Conservation (phyloP, 148 eudicot genomes). For the Heliosperma pusillum region DNA sequence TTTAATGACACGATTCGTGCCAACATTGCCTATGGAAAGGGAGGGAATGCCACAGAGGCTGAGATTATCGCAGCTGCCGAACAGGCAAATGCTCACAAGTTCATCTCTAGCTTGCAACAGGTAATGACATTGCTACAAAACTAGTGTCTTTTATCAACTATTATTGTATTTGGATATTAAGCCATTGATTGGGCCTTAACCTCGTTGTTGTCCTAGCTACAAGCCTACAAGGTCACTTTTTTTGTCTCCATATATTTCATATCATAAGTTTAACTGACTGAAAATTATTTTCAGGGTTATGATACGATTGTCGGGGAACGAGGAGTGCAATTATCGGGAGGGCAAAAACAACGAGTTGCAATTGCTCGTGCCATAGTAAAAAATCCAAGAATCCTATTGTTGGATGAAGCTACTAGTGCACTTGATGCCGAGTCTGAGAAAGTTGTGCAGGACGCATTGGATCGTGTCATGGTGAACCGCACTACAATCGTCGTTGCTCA, state of each 20-base stretch:
- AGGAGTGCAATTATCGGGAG: constrained; percentile 15
- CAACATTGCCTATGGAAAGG: constrained; percentile 14
- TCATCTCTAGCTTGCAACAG: constrained; percentile 15
- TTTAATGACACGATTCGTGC: constrained; percentile 15
- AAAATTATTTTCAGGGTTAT: constrained; percentile 5
- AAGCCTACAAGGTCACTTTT: no score
- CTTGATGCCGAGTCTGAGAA: constrained; percentile 19
- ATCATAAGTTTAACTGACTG: not conserved
- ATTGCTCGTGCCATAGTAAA: constrained; percentile 20
- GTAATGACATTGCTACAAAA: constrained; percentile 13
- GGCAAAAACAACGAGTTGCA: constrained; percentile 18
- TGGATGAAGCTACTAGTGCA: constrained; percentile 16
- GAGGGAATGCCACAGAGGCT: constrained; percentile 16
- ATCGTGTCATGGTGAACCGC: constrained; percentile 15
- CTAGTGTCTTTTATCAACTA: not conserved
- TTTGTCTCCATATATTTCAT: not conserved
- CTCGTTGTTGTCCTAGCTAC: no score
- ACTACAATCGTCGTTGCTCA: constrained; percentile 12
- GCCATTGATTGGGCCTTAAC: no score
- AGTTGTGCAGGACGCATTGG: constrained; percentile 18
- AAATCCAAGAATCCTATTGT: constrained; percentile 13
- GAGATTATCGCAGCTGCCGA: constrained; percentile 16
- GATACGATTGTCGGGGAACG: constrained; percentile 16
- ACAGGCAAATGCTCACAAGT: constrained; percentile 20
- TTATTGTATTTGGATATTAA: no score